Percentiles rank a stretch among this genome's conserved stretches.
Evolutionary conservation across 805 yeast genomes (phyloP).

Genomic region (Saccharomyces paradoxus): DNA sequence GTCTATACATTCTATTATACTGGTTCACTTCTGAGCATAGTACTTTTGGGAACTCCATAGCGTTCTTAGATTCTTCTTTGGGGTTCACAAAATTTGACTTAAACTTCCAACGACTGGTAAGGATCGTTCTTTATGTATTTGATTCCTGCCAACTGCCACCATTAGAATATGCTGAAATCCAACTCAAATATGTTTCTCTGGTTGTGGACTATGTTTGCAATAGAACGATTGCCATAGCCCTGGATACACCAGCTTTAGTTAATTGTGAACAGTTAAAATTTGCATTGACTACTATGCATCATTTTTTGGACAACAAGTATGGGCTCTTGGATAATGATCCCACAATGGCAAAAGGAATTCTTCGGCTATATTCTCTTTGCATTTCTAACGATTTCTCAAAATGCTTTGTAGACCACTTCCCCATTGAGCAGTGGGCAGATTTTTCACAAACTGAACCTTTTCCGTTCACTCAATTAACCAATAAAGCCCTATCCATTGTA

Average conservation of each 20-base stretch:
- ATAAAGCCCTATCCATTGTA: constrained; percentile 15
- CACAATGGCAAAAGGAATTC: constrained; percentile 14
- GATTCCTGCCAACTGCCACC: constrained; percentile 9
- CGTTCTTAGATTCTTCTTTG: constrained; percentile 12
- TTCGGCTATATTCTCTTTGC: constrained; percentile 18
- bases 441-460: neutral
- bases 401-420: constrained; percentile 12
- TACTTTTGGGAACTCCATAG: constrained; percentile 11
- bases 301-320: constrained; percentile 9
- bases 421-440: constrained; percentile 16
- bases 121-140: constrained; percentile 21
- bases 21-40: constrained; percentile 16
- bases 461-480: constrained; percentile 6
- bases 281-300: constrained; percentile 9
- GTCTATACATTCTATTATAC: constrained; percentile 16
- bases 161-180: constrained; percentile 7
- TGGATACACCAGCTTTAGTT: constrained; percentile 1
- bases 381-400: constrained; percentile 5
- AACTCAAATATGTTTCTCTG: constrained; percentile 12
- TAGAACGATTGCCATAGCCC: constrained; percentile 1
- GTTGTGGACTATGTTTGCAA: constrained; percentile 11
- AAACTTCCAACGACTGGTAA: constrained; percentile 19
- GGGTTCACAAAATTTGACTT: constrained; percentile 19
- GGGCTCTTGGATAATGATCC: constrained; percentile 4
- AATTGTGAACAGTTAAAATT: constrained; percentile 16